These are phyloP conservation scores for Scedosporium dehoogii DNA, from an alignment of 2,329 filamentous ascomycete genomes.

Conservation along the genomic window DNA sequence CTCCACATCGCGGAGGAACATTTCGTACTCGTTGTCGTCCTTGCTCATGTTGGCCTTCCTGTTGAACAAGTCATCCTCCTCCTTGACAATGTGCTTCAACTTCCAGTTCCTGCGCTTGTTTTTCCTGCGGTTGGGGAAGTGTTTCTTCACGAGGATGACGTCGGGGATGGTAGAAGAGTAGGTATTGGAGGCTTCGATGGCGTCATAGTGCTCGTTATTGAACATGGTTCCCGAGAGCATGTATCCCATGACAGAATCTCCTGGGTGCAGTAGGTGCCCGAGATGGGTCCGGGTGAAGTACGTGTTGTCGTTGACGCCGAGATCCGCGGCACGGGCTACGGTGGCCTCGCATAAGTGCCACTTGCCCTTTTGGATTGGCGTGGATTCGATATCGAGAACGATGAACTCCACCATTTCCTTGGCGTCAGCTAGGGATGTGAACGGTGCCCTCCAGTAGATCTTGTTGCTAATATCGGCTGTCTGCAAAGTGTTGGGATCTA, in stretches of 20 bases:
- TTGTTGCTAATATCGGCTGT: constrained; percentile 74
- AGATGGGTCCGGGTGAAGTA: constrained; percentile 90
- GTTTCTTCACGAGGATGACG: constrained; percentile 93
- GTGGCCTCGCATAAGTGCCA: constrained; percentile 81
- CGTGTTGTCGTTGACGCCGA: constrained; percentile 75
- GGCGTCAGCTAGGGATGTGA: constrained; percentile 72
- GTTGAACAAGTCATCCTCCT: constrained; percentile 78
- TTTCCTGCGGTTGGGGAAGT: constrained; percentile 74
- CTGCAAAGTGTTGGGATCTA: constrained; percentile 87
- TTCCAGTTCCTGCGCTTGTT: constrained; percentile 77
- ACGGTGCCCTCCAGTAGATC: constrained; percentile 87
- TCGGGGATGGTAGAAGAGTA: constrained; percentile 78
- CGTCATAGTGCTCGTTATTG: constrained; percentile 80
- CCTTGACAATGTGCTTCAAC: constrained; percentile 84
- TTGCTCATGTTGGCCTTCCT: constrained; percentile 81
- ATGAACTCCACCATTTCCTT: constrained; percentile 85
- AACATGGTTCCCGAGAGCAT: constrained; percentile 82
- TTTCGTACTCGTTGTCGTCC: constrained; percentile 89
- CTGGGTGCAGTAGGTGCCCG: constrained; percentile 72
- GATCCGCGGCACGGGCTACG: constrained; percentile 75
- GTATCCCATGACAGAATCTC: constrained; percentile 93
- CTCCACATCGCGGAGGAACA: constrained; percentile 94
- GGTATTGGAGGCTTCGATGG: constrained; percentile 65
- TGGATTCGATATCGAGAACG: constrained; percentile 83
- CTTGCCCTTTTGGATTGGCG: constrained; percentile 65